Percentiles rank a stretch among this genome's conserved stretches.
phyloP scores from a whole-genome alignment of 176 grass and related monocot species.

The barley (Hordeum vulgare) region MorexV3_pseudomolecules_assembly NC_058520.1:31125882-31126381 shows the following conservation, averaged over 20 bases:
- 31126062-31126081: no score
- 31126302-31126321: conserved; percentile 49
- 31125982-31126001: no score
- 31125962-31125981: no score
- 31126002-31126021: no score
- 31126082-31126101: no score
- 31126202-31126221: neutral
- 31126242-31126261: neutral
- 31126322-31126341: neutral
- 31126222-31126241: neutral
- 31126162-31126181: neutral
- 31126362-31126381: conserved; percentile 20
- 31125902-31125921: no score
- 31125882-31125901: no score
- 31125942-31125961: no score
- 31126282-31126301: conserved; percentile 60
- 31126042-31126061: no score
- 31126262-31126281: conserved; percentile 56
- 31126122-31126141: neutral
- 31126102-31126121: neutral
- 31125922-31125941: no score
- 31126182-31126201: neutral
- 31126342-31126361: conserved; percentile 19
- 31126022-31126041: no score
- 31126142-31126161: neutral